Conservation (phyloP, 257 asterid species). For the Misopates orontium region DNA sequence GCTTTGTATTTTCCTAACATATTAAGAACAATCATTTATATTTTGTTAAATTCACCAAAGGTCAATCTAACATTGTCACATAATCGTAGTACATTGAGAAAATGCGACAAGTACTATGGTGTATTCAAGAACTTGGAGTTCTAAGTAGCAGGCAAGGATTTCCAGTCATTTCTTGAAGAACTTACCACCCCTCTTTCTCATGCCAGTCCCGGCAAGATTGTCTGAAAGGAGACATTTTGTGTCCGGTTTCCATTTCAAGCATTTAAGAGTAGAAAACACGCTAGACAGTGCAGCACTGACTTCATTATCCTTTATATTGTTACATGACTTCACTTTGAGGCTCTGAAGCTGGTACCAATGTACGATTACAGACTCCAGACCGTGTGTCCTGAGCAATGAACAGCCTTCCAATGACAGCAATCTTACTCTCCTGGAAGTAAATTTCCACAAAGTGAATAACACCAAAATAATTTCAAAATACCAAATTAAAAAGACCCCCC, state of each 20-base stretch:
- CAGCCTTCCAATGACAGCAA: slow-evolving; percentile 63
- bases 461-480: too few relatives aligned
- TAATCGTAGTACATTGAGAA: slow-evolving; percentile 1
- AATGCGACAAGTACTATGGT: not conserved
- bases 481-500: too few relatives aligned
- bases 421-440: slow-evolving; percentile 53
- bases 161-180: slow-evolving; percentile 72
- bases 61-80: not conserved
- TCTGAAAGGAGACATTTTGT: slow-evolving; percentile 48
- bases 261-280: slow-evolving; percentile 51
- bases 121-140: slow-evolving; percentile 20
- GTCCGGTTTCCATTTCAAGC: slow-evolving; percentile 72
- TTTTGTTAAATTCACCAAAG: not conserved
- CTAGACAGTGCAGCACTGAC: slow-evolving; percentile 45
- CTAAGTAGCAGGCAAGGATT: slow-evolving; percentile 49
- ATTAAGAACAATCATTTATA: slow-evolving; percentile 4
- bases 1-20: not conserved
- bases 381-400: slow-evolving; percentile 56
- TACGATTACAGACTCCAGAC: slow-evolving; percentile 57
- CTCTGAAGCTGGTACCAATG: slow-evolving; percentile 59
- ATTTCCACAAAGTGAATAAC: not conserved
- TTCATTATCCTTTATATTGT: slow-evolving; percentile 62
- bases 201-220: slow-evolving; percentile 54
- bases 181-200: slow-evolving; percentile 59
- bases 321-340: slow-evolving; percentile 62